Evolutionary conservation across 176 grass and related monocot genomes (phyloP).

Genomic region (Rhipidocladum racemiflorum): DNA sequence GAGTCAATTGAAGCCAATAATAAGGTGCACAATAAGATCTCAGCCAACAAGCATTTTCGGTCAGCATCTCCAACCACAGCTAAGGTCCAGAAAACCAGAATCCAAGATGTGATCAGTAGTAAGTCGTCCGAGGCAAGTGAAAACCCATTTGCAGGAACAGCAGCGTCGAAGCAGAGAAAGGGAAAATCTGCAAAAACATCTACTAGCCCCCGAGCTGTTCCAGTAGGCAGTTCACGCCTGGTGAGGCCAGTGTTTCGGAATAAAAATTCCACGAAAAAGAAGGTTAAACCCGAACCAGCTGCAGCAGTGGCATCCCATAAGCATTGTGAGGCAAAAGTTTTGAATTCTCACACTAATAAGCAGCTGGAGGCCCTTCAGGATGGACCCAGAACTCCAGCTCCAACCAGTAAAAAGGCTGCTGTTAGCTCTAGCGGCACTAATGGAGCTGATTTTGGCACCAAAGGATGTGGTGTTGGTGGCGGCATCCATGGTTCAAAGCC

Average conservation of each 20-base stretch:
- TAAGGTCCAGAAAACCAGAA: constrained; percentile 74
- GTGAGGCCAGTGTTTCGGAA: constrained; percentile 69
- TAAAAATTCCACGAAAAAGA: constrained; percentile 73
- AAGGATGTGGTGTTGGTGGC: constrained; percentile 39
- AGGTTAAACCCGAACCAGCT: constrained; percentile 63
- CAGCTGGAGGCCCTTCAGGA: constrained; percentile 35
- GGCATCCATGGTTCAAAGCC: constrained; percentile 32
- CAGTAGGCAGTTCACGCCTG: constrained; percentile 48
- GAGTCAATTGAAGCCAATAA: constrained; percentile 29
- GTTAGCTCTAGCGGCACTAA: not conserved
- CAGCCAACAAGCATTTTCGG: constrained; percentile 39
- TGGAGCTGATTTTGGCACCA: constrained; percentile 31
- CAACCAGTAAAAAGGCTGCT: constrained; percentile 38
- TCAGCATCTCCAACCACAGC: constrained; percentile 45
- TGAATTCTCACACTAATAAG: constrained; percentile 21
- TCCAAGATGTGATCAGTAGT: constrained; percentile 86
- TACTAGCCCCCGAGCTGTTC: constrained; percentile 45
- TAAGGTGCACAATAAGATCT: constrained; percentile 28
- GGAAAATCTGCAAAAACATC: constrained; percentile 63
- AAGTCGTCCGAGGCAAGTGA: constrained; percentile 40
- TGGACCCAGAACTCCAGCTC: constrained; percentile 47
- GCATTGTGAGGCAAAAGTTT: constrained; percentile 41
- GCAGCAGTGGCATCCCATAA: constrained; percentile 20
- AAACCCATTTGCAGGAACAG: constrained; percentile 21
- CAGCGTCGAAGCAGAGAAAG: constrained; percentile 48